phyloP scores from a whole-genome alignment of 2,329 filamentous ascomycete species.

The Diaporthe citriasiana region DNA sequence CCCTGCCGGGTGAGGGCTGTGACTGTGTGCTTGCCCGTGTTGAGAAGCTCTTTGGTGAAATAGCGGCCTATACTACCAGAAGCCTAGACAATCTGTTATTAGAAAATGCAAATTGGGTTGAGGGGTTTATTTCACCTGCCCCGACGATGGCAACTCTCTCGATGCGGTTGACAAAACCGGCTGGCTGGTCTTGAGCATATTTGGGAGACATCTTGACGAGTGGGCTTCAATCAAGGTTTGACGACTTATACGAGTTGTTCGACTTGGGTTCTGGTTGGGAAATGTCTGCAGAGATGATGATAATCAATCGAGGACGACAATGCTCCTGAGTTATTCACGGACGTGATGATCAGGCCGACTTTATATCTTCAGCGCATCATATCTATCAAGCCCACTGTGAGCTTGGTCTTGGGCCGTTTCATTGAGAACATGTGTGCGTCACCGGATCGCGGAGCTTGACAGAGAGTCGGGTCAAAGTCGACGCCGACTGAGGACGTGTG shows the following conservation, averaged over 20 bases:
- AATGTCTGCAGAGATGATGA: not conserved
- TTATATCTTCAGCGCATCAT: not conserved
- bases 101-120: not conserved
- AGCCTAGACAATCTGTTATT: slow-evolving; percentile 51
- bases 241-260: not conserved
- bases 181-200: slow-evolving; percentile 45
- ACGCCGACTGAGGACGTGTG: slow-evolving; percentile 4
- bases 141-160: slow-evolving; percentile 63
- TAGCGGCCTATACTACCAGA: slow-evolving; percentile 57
- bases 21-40: slow-evolving; percentile 63
- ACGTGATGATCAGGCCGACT: not conserved
- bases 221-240: not conserved
- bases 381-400: not conserved
- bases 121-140: slow-evolving; percentile 52
- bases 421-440: not conserved
- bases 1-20: slow-evolving; percentile 64
- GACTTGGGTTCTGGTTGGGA: not conserved
- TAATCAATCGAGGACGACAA: not conserved
- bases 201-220: slow-evolving; percentile 32
- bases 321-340: not conserved
- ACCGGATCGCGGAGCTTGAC: not conserved
- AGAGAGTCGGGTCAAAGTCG: slow-evolving; percentile 11
- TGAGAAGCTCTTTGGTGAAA: slow-evolving; percentile 58
- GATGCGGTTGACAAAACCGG: slow-evolving; percentile 53
- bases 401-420: not conserved